These are phyloP conservation scores for Sutorius australiensis DNA, from an alignment of 768 basidiomycete genomes.

Conservation along the genomic window DNA sequence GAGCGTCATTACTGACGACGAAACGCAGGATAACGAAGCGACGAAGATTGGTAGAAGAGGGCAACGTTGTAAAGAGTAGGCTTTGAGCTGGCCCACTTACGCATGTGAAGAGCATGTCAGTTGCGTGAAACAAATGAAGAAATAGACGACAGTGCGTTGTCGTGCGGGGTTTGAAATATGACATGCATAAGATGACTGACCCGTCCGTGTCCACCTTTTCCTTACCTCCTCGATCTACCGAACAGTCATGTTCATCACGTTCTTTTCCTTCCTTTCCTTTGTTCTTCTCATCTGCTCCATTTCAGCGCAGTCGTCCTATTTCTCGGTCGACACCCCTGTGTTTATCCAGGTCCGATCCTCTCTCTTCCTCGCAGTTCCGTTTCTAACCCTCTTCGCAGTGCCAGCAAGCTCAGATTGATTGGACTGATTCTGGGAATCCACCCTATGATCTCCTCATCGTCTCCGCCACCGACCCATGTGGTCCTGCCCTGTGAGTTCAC, in stretches of 20 bases:
- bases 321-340: slow-evolving; percentile 49
- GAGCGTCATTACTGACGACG: slow-evolving; percentile 4
- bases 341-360: slow-evolving; percentile 48
- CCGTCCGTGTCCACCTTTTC: not conserved
- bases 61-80: slow-evolving; percentile 25
- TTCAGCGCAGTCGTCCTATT: slow-evolving; percentile 40
- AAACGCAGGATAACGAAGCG: slow-evolving; percentile 29
- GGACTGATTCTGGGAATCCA: slow-evolving; percentile 38
- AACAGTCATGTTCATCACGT: slow-evolving; percentile 67
- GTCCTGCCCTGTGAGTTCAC: slow-evolving; percentile 50
- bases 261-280: slow-evolving; percentile 73
- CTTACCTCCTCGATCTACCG: not conserved
- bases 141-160: slow-evolving; percentile 1
- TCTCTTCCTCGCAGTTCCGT: not conserved
- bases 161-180: slow-evolving; percentile 22
- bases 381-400: slow-evolving; percentile 43
- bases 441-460: slow-evolving; percentile 65
- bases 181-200: slow-evolving; percentile 3
- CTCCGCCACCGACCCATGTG: slow-evolving; percentile 51
- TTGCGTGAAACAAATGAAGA: not conserved
- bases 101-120: not conserved
- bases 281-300: slow-evolving; percentile 48
- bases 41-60: slow-evolving; percentile 28
- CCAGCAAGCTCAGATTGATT: slow-evolving; percentile 37
- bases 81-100: slow-evolving; percentile 10